A percentile compares a stretch with the other conserved stretches of the same genome.
Evolutionary conservation across 2,329 filamentous ascomycete genomes (phyloP).

Genomic region (Apiospora saccharicola): DNA sequence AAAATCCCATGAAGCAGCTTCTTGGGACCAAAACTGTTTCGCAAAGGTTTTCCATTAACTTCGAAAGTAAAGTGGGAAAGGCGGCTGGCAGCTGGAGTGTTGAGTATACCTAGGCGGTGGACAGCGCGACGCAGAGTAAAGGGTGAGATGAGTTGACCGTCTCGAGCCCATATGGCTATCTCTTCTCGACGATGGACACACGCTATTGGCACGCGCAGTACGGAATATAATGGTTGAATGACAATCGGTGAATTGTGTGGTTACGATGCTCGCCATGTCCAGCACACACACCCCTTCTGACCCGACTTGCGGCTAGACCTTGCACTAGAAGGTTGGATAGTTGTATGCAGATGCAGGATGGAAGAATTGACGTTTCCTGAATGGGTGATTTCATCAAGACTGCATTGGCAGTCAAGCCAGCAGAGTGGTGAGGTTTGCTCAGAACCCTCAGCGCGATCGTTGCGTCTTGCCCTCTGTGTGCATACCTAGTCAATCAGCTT

Average conservation of each 20-base stretch:
- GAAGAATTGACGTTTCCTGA: not conserved
- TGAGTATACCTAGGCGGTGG: constrained; percentile 15
- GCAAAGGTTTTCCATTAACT: constrained; percentile 12
- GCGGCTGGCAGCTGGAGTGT: not conserved
- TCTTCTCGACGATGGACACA: not conserved
- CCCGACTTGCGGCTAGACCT: not conserved
- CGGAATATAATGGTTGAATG: not conserved
- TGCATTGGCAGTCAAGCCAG: not conserved
- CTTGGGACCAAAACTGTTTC: constrained; percentile 19
- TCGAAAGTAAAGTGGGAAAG: constrained; percentile 11
- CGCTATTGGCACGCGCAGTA: not conserved
- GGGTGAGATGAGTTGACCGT: not conserved
- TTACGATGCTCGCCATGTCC: not conserved
- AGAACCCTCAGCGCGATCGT: not conserved
- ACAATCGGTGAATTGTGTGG: not conserved
- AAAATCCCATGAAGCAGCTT: constrained; percentile 8
- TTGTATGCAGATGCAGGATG: not conserved
- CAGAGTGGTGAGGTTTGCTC: not conserved
- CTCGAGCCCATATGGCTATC: not conserved
- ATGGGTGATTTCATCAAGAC: constrained; percentile 1
- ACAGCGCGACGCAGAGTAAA: not conserved
- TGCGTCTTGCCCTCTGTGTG: not conserved
- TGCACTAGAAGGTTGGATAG: constrained; percentile 4
- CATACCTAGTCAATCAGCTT: not conserved
- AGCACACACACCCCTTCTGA: not conserved